Evolutionary conservation across 2,329 filamentous ascomycete species (phyloP).

Genomic region (Calcarisporium arbuscula): DNA sequence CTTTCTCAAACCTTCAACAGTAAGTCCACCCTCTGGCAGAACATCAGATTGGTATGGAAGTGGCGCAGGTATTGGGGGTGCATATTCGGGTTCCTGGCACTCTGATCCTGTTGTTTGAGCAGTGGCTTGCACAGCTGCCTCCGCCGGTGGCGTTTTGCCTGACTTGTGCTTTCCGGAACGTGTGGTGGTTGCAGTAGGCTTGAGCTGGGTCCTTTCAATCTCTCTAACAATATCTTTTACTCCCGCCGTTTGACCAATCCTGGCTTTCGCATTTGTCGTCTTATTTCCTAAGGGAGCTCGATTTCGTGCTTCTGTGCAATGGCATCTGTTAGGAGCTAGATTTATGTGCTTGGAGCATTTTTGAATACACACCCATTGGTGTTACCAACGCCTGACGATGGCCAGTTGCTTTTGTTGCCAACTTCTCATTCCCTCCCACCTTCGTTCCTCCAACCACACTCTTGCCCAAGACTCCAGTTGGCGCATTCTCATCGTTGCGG

Average conservation of each 20-base stretch:
- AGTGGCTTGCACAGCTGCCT: slow-evolving; percentile 34
- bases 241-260: slow-evolving; percentile 58
- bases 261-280: slow-evolving; percentile 88
- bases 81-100: slow-evolving; percentile 88
- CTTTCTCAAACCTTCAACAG: slow-evolving; percentile 50
- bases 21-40: slow-evolving; percentile 51
- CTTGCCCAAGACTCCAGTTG: slow-evolving; percentile 30
- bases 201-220: slow-evolving; percentile 55
- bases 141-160: no score
- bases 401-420: slow-evolving; percentile 38
- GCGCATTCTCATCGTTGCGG: slow-evolving; percentile 77
- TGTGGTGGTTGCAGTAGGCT: slow-evolving; percentile 53
- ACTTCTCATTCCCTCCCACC: slow-evolving; percentile 42
- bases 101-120: no score
- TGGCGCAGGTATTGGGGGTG: slow-evolving; percentile 66
- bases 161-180: slow-evolving; percentile 53
- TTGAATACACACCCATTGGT: slow-evolving; percentile 64
- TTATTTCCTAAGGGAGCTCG: slow-evolving; percentile 87
- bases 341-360: no score
- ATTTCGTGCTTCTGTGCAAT: slow-evolving; percentile 38
- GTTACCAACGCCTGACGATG: slow-evolving; percentile 61
- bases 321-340: no score
- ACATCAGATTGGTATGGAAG: slow-evolving; percentile 64
- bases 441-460: slow-evolving; percentile 48
- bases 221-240: slow-evolving; percentile 54